Conservation (phyloP, 1,284 basidiomycete species). For the Porodaedalea pini region DNA sequence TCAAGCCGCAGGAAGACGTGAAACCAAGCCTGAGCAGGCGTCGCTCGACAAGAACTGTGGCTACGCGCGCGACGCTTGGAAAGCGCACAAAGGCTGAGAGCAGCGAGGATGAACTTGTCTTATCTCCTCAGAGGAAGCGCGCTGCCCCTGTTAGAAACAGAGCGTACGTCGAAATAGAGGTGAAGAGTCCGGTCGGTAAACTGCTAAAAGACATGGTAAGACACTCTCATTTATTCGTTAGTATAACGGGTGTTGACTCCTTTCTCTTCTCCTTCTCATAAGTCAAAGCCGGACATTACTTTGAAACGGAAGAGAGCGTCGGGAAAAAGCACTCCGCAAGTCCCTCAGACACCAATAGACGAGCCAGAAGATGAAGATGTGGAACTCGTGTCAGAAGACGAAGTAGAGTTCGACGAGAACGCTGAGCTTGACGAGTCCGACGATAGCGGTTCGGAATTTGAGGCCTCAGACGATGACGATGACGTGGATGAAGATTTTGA, state of each 20-base stretch:
- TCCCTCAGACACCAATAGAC: slow-evolving; percentile 27
- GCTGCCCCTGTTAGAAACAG: slow-evolving; percentile 19
- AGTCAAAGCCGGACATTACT: slow-evolving; percentile 9
- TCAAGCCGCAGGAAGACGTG: neutral
- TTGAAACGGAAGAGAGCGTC: slow-evolving; percentile 38
- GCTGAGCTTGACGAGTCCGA: slow-evolving; percentile 16
- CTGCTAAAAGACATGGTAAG: slow-evolving; percentile 13
- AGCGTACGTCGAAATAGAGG: slow-evolving; percentile 24
- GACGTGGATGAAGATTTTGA: slow-evolving; percentile 42
- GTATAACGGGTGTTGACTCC: neutral
- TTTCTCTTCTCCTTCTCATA: neutral
- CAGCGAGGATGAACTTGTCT: slow-evolving; percentile 27
- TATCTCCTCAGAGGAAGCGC: neutral
- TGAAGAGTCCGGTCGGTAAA: slow-evolving; percentile 3
- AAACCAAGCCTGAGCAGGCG: neutral
- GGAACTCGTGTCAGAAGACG: slow-evolving; percentile 23
- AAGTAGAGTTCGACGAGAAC: slow-evolving; percentile 21
- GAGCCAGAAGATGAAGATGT: slow-evolving; percentile 30
- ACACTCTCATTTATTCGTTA: slow-evolving; percentile 16
- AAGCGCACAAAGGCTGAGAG: neutral
- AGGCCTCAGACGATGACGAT: slow-evolving; percentile 32
- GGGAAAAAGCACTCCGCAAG: slow-evolving; percentile 4
- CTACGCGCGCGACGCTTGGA: neutral
- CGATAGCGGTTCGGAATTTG: slow-evolving; percentile 25
- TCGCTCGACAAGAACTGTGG: neutral